Conservation (phyloP, 2,329 filamentous ascomycete genomes). For the Scedosporium apiospermum region DNA sequence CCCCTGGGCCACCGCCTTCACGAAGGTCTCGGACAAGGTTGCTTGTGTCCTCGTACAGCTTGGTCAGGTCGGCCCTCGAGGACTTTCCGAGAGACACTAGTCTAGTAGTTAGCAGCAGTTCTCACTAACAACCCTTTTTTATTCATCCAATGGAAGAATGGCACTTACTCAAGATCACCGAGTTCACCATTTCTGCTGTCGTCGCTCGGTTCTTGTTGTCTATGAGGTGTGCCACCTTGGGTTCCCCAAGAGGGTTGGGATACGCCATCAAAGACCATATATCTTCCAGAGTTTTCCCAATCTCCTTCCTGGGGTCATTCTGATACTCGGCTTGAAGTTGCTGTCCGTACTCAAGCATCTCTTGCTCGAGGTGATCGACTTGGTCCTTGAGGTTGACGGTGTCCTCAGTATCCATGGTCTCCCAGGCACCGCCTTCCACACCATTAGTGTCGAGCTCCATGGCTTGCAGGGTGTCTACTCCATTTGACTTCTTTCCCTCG, state of each 20-base stretch:
- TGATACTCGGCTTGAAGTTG: slow-evolving; percentile 69
- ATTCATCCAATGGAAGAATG: neutral
- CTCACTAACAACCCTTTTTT: neutral
- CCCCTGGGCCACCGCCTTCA: slow-evolving; percentile 68
- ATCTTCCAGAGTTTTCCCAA: slow-evolving; percentile 66
- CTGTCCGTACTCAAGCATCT: slow-evolving; percentile 72
- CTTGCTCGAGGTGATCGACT: slow-evolving; percentile 45
- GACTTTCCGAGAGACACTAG: slow-evolving; percentile 84
- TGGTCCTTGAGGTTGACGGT: slow-evolving; percentile 20
- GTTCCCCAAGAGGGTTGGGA: slow-evolving; percentile 64
- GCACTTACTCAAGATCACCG: slow-evolving; percentile 74
- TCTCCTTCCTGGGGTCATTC: slow-evolving; percentile 58
- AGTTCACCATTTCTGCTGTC: slow-evolving; percentile 90
- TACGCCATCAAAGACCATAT: slow-evolving; percentile 89
- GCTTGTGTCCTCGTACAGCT: slow-evolving; percentile 75
- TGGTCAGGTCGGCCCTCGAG: slow-evolving; percentile 75
- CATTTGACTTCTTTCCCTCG: slow-evolving; percentile 32
- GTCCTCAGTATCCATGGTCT: slow-evolving; percentile 48
- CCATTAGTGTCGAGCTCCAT: slow-evolving; percentile 49
- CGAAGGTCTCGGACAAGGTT: slow-evolving; percentile 76
- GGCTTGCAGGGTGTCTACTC: slow-evolving; percentile 33
- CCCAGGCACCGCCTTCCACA: slow-evolving; percentile 26
- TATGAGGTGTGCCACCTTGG: slow-evolving; percentile 66
- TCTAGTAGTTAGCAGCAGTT: slow-evolving; percentile 12
- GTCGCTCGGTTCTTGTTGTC: slow-evolving; percentile 63